Evolutionary conservation across 208 protist genomes (phyloP), one percentile per base, ranked within the genome.

Genomic region (Novymonas esmeraldas): DNA sequence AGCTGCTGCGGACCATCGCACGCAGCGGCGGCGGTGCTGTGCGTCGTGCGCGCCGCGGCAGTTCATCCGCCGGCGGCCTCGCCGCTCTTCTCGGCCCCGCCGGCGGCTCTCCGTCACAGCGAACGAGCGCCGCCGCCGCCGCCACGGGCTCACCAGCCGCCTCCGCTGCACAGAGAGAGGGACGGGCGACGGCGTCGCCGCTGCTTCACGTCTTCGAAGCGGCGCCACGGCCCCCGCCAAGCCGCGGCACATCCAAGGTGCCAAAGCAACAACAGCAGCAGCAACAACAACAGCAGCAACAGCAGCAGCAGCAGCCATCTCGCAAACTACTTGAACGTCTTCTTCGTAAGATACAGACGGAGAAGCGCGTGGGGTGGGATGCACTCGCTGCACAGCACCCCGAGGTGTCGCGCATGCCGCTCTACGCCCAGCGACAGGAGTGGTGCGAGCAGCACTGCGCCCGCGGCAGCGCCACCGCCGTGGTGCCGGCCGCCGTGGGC

Each of bases 351-450:
- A 70, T 76, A n/a, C 52, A 42, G n/a, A 31, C 39, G 3, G 61
- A 56, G 24, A 78, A 78, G 52, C 55, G 52, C 31, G 24, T 82
- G 18, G 36, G 41, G 52, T 82, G 77, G 77, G 64, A 49, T 9
- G 33, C 39, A 28, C 42, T 85, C 20, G 18, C 48, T 2, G 24
- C n/a, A 29, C 26, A 3, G 6, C 69, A 82, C 24, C 70, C 71
- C 0, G 69, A 78, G 22, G 38, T 87, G 0, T 6, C 14, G 6
- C 48, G 13, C 20, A 69, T 87, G 69, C 73, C 76, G 3, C 54
- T 87, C 22, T 81, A 60, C 49, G 57, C 34, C 14, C 75, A 66
- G n/a, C 71, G 69, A 13, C 61, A 66, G n/a, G 38, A 68, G 18
- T 87, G 81, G 81, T 76, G 45, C 6, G 33, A n/a, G 26, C 33